Evolutionary conservation across 768 basidiomycete genomes (phyloP).

Genomic region (Tulasnella sp.): DNA sequence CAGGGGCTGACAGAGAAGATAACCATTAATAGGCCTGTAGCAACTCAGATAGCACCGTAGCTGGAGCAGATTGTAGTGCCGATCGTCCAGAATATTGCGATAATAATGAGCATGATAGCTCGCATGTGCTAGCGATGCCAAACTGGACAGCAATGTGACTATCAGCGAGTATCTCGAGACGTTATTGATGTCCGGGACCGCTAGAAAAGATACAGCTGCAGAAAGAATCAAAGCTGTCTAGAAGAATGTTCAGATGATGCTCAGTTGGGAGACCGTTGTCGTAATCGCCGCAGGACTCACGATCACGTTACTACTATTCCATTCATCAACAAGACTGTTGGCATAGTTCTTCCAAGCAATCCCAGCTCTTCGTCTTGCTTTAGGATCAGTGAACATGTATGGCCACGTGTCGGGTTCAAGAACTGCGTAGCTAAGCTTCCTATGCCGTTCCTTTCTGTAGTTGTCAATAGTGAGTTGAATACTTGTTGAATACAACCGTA

Average conservation of each 20-base stretch:
- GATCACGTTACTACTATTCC: constrained; percentile 11
- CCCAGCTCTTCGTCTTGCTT: neutral
- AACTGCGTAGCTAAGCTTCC: constrained; percentile 2
- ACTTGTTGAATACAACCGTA: neutral
- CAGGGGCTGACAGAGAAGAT: constrained; percentile 6
- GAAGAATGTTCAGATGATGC: neutral
- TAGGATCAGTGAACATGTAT: constrained; percentile 11
- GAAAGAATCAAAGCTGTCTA: constrained; percentile 5
- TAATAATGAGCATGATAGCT: constrained; percentile 7
- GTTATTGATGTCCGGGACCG: constrained; percentile 9
- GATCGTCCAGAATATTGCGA: constrained; percentile 4
- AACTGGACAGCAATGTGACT: constrained; percentile 3
- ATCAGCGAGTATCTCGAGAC: constrained; percentile 3
- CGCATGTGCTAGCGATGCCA: constrained; percentile 8
- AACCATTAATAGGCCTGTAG: constrained; percentile 5
- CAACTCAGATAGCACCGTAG: constrained; percentile 8
- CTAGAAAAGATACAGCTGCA: constrained; percentile 5
- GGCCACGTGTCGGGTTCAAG: constrained; percentile 5
- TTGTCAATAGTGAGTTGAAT: neutral
- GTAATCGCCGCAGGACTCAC: neutral
- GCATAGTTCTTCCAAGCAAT: constrained; percentile 10
- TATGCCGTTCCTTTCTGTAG: neutral
- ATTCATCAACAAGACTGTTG: constrained; percentile 7
- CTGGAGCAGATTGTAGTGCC: constrained; percentile 10
- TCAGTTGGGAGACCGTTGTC: constrained; percentile 1